Percentiles rank a stretch among this genome's conserved stretches.
These are phyloP conservation scores for Onygena corvina DNA, from an alignment of 2,329 filamentous ascomycete genomes.

Conservation along the genomic window DNA sequence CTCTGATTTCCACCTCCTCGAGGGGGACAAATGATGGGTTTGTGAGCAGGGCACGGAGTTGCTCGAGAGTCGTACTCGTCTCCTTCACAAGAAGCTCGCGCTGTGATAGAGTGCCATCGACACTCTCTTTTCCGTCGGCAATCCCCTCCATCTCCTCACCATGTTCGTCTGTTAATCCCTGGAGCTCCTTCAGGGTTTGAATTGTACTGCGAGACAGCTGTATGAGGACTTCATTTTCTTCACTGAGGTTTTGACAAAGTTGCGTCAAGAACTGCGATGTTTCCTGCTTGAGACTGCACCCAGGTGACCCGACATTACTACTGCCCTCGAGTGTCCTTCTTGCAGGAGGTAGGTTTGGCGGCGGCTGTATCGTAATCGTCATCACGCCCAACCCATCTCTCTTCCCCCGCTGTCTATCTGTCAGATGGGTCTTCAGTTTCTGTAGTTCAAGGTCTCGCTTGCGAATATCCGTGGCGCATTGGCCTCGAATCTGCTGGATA, in stretches of 20 bases:
- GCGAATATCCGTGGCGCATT: slow-evolving; percentile 81
- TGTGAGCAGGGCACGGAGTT: slow-evolving; percentile 71
- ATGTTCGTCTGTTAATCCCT: slow-evolving; percentile 36
- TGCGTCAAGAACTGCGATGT: slow-evolving; percentile 84
- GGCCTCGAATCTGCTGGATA: slow-evolving; percentile 68
- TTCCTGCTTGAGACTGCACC: slow-evolving; percentile 65
- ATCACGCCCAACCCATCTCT: slow-evolving; percentile 42
- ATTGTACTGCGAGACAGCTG: slow-evolving; percentile 59
- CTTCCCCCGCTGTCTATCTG: slow-evolving; percentile 51
- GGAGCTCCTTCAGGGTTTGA: slow-evolving; percentile 51
- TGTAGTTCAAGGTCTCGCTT: slow-evolving; percentile 85
- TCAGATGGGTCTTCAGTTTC: slow-evolving; percentile 73
- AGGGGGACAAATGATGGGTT: slow-evolving; percentile 94
- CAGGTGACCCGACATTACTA: slow-evolving; percentile 41
- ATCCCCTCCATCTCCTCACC: slow-evolving; percentile 12
- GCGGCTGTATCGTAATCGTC: slow-evolving; percentile 37
- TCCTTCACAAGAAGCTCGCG: slow-evolving; percentile 58
- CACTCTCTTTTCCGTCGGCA: slow-evolving; percentile 17
- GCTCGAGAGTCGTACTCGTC: slow-evolving; percentile 64
- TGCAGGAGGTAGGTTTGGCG: slow-evolving; percentile 25
- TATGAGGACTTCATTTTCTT: slow-evolving; percentile 80
- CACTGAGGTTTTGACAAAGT: slow-evolving; percentile 68
- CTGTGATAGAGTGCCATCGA: slow-evolving; percentile 38
- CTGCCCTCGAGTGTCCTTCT: slow-evolving; percentile 20
- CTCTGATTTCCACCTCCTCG: slow-evolving; percentile 84